Percentiles rank a stretch among this genome's conserved stretches.
Conservation (phyloP, 495 filamentous ascomycete genomes). For the Entonaema liquescens region DNA sequence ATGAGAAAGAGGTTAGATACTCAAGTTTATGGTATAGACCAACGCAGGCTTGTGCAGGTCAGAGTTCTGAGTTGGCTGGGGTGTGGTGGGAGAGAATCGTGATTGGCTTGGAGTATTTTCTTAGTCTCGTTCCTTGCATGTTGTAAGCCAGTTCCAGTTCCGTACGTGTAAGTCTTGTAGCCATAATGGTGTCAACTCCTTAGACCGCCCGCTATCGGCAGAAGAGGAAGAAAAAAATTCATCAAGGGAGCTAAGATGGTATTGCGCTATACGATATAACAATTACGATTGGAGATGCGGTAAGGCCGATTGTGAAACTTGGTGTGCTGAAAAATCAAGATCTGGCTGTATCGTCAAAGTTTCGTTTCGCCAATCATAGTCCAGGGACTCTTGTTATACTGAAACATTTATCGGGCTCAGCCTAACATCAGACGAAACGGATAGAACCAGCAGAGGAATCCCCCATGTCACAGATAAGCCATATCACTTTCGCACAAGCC, state of each 20-base stretch:
- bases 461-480: conserved; percentile 17
- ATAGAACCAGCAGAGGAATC: conserved; percentile 10
- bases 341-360: conserved; percentile 18
- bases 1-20: conserved; percentile 17
- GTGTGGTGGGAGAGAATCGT: conserved; percentile 20
- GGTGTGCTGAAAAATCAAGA: conserved; percentile 28
- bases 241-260: background rate
- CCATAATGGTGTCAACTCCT: conserved; percentile 13
- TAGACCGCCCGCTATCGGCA: conserved; percentile 28
- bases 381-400: conserved; percentile 32
- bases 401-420: conserved; percentile 30
- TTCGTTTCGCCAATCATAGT: conserved; percentile 36
- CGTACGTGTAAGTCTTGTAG: conserved; percentile 30
- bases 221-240: conserved; percentile 3
- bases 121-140: conserved; percentile 40
- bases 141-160: background rate
- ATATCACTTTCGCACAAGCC: conserved; percentile 8
- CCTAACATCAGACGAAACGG: conserved; percentile 32
- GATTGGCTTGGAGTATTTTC: conserved; percentile 22
- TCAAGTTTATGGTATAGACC: background rate
- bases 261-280: conserved; percentile 13
- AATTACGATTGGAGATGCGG: conserved; percentile 26
- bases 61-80: conserved; percentile 33
- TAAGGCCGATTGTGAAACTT: conserved; percentile 33
- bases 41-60: conserved; percentile 1